These are phyloP conservation scores for Pascua guehoae DNA, from an alignment of 1,284 basidiomycete genomes.

Conservation along the genomic window DNA sequence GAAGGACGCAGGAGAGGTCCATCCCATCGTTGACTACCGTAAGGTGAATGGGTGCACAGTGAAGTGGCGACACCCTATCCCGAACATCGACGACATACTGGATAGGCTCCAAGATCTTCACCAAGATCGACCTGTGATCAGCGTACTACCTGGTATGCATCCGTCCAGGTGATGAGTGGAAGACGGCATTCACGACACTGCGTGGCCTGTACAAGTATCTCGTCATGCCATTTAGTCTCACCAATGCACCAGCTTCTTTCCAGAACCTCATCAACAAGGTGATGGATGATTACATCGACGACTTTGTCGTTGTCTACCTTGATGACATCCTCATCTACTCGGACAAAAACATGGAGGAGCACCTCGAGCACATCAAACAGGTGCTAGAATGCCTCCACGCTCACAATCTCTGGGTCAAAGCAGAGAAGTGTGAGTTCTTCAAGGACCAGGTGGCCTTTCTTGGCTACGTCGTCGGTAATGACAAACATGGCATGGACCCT, in stretches of 20 bases:
- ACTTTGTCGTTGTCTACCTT: slow-evolving; percentile 36
- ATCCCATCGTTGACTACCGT: slow-evolving; percentile 53
- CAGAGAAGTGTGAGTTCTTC: slow-evolving; percentile 50
- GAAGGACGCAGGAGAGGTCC: slow-evolving; percentile 51
- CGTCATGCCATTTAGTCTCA: slow-evolving; percentile 51
- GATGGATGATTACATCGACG: slow-evolving; percentile 31
- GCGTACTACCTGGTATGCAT: slow-evolving; percentile 40
- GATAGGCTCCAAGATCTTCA: slow-evolving; percentile 39
- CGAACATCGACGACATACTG: slow-evolving; percentile 27
- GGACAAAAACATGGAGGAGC: slow-evolving; percentile 46
- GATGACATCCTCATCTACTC: slow-evolving; percentile 52
- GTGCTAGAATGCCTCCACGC: slow-evolving; percentile 46
- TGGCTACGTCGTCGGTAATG: slow-evolving; percentile 45
- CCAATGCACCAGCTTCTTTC: slow-evolving; percentile 49
- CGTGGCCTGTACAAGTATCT: slow-evolving; percentile 47
- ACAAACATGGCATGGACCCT: slow-evolving; percentile 45
- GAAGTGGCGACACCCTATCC: slow-evolving; percentile 41
- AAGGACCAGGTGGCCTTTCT: slow-evolving; percentile 43
- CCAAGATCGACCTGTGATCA: slow-evolving; percentile 35
- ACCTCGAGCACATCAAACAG: slow-evolving; percentile 1
- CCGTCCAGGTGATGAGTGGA: slow-evolving; percentile 36
- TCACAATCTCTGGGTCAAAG: slow-evolving; percentile 43
- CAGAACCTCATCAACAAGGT: slow-evolving; percentile 38
- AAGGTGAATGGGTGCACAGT: slow-evolving; percentile 50
- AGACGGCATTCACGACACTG: slow-evolving; percentile 44